phyloP scores from a whole-genome alignment of 768 basidiomycete species.

The Tricholoma bakamatsutake region DNA sequence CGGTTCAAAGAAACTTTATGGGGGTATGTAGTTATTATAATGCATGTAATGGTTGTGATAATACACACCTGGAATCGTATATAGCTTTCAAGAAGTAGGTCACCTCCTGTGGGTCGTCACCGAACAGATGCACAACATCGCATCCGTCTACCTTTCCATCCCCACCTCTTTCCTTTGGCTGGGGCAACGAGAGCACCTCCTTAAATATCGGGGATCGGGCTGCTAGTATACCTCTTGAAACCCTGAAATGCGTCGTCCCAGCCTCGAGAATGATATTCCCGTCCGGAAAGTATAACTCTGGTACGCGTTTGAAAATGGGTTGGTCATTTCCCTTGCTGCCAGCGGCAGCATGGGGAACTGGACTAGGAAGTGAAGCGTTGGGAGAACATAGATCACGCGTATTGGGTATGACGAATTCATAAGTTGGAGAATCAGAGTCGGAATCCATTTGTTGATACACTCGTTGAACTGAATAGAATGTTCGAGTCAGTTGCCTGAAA shows the following conservation, averaged over 20 bases:
- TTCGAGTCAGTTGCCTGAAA: background rate
- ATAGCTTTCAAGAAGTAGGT: constrained; percentile 28
- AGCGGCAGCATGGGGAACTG: background rate
- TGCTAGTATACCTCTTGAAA: constrained; percentile 30
- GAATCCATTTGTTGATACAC: constrained; percentile 1
- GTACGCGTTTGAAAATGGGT: background rate
- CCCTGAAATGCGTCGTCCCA: constrained; percentile 26
- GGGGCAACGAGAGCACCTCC: constrained; percentile 34
- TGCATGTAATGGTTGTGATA: background rate
- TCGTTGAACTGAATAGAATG: background rate
- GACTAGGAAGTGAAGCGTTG: background rate
- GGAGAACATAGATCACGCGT: background rate
- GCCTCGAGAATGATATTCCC: constrained; percentile 34
- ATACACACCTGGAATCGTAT: constrained; percentile 28
- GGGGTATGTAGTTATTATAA: background rate
- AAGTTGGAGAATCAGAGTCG: background rate
- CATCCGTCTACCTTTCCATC: constrained; percentile 25
- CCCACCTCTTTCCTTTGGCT: constrained; percentile 17
- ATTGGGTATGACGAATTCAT: background rate
- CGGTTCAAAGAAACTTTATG: constrained; percentile 27
- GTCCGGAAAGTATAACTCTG: constrained; percentile 20
- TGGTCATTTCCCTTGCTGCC: background rate
- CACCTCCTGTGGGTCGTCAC: constrained; percentile 29
- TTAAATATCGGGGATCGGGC: constrained; percentile 30
- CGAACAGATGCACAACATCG: constrained; percentile 26